A percentile compares a stretch with the other conserved stretches of the same genome.
Evolutionary conservation across 306 rosid genomes (phyloP).

Genomic region (Inga leiocalycina): DNA sequence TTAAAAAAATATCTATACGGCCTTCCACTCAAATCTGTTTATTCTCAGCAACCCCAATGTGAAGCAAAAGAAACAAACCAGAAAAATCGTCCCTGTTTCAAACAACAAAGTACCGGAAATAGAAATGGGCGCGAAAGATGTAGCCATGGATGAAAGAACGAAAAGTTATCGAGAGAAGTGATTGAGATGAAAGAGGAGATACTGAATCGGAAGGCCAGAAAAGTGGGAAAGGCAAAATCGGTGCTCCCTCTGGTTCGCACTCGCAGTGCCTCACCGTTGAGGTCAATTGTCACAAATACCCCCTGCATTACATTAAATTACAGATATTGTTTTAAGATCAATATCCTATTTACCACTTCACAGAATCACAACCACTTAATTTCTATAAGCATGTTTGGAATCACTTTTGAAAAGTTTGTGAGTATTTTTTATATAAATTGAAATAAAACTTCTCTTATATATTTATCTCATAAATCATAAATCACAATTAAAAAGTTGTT

Average conservation of each 20-base stretch:
- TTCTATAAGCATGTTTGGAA: no score
- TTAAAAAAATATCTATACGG: no score
- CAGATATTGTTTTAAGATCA: background rate
- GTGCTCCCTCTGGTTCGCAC: background rate
- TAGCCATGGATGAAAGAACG: slow-evolving; percentile 52
- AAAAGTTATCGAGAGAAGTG: background rate
- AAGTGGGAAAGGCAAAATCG: background rate
- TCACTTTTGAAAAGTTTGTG: no score
- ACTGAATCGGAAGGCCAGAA: no score
- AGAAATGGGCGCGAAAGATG: slow-evolving; percentile 53
- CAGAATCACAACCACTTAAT: background rate
- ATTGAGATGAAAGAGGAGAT: background rate
- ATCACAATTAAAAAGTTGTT: no score
- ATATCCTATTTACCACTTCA: background rate
- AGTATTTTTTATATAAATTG: no score
- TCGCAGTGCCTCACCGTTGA: background rate
- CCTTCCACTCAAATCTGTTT: background rate
- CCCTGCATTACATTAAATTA: background rate
- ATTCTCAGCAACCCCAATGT: slow-evolving; percentile 4
- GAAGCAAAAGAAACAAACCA: background rate
- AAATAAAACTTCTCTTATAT: no score
- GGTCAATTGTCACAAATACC: background rate
- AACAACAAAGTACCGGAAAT: slow-evolving; percentile 35
- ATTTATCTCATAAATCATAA: no score
- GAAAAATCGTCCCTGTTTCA: background rate